These are phyloP conservation scores for Omphalotus olearius DNA, from an alignment of 1,284 basidiomycete species.

Conservation along the genomic window DNA sequence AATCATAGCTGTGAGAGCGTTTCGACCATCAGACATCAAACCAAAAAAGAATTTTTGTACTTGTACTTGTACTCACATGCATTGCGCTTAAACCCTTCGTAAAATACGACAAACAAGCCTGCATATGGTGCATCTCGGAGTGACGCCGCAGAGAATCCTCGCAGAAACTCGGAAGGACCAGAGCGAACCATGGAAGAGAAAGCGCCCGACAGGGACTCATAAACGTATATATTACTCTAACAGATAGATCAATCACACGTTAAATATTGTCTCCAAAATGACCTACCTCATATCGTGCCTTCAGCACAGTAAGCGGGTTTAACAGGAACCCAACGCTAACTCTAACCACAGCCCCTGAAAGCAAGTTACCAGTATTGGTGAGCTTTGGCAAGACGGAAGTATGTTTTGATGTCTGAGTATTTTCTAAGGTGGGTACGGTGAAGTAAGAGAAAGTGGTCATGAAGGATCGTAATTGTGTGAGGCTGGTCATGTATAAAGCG, in stretches of 20 bases:
- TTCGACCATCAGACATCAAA: not conserved
- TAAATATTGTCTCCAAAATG: not conserved
- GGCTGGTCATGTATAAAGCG: slow-evolving; percentile 85
- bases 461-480: slow-evolving; percentile 72
- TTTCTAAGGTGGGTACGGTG: slow-evolving; percentile 19
- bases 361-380: slow-evolving; percentile 77
- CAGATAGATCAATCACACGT: slow-evolving; percentile 8
- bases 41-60: not conserved
- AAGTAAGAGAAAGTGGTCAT: slow-evolving; percentile 71
- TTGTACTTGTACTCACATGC: slow-evolving; percentile 41
- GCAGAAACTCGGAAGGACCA: slow-evolving; percentile 81
- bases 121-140: slow-evolving; percentile 95
- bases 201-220: slow-evolving; percentile 62
- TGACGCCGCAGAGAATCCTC: slow-evolving; percentile 88
- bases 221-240: slow-evolving; percentile 79
- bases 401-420: slow-evolving; percentile 16
- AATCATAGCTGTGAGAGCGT: slow-evolving; percentile 7
- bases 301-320: slow-evolving; percentile 93
- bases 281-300: slow-evolving; percentile 90
- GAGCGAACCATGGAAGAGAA: slow-evolving; percentile 59
- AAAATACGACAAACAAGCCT: slow-evolving; percentile 88
- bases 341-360: slow-evolving; percentile 86
- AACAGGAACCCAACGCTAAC: slow-evolving; percentile 84
- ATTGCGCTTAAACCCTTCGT: slow-evolving; percentile 81
- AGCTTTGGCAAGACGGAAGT: slow-evolving; percentile 73